phyloP scores from a whole-genome alignment of 2,329 filamentous ascomycete genomes.

The Ceratocystis colombiana region DNA sequence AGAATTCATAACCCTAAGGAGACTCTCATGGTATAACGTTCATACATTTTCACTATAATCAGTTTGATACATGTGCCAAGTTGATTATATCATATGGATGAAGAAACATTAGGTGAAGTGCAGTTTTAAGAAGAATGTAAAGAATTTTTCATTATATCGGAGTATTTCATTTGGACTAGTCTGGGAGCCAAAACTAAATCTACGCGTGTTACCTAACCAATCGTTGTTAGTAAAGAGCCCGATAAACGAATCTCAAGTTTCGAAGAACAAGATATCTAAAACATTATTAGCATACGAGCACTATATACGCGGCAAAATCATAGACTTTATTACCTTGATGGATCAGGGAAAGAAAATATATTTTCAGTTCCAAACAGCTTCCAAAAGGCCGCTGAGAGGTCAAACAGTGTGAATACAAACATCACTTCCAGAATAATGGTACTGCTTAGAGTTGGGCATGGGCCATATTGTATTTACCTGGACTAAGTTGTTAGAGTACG shows the following conservation, averaged over 20 bases:
- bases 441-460: constrained; percentile 21
- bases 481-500: constrained; percentile 31
- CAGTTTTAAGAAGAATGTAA: neutral
- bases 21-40: too few species aligned
- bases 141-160: neutral
- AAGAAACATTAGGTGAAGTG: too few species aligned
- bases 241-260: constrained; percentile 6
- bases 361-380: constrained; percentile 42
- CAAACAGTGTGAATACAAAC: constrained; percentile 52
- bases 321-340: constrained; percentile 12
- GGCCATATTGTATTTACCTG: constrained; percentile 33
- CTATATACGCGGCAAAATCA: too few species aligned
- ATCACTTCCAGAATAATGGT: constrained; percentile 30
- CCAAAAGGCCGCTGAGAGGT: constrained; percentile 35
- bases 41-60: too few species aligned
- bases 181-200: neutral
- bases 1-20: too few species aligned
- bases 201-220: neutral
- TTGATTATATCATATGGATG: too few species aligned
- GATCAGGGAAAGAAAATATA: constrained; percentile 28
- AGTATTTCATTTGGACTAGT: neutral
- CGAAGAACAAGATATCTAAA: constrained; percentile 5
- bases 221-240: neutral
- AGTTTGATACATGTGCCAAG: too few species aligned
- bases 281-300: constrained; percentile 10